phyloP scores from a whole-genome alignment of 768 basidiomycete species.

The Pulveroboletus sp. region DNA sequence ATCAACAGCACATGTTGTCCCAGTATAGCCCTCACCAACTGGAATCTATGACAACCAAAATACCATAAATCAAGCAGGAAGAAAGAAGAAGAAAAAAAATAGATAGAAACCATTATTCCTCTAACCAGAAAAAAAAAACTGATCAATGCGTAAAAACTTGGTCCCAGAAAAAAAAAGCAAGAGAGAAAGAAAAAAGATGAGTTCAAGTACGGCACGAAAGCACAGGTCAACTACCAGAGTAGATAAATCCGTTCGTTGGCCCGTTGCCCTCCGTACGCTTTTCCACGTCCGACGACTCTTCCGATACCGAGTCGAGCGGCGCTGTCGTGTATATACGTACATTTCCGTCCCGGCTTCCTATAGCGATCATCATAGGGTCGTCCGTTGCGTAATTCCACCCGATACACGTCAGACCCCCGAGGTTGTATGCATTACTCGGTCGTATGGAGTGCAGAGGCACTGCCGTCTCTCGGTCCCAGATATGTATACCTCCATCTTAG shows the following conservation, averaged over 20 bases:
- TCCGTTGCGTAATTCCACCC: conserved; percentile 71
- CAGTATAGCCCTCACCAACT: too few relatives aligned
- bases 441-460: conserved; percentile 65
- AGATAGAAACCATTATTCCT: too few relatives aligned
- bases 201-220: too few relatives aligned
- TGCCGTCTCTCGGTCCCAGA: conserved; percentile 82
- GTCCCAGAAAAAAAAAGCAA: too few relatives aligned
- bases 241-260: conserved; percentile 21
- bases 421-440: conserved; percentile 38
- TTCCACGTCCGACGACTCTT: conserved; percentile 21
- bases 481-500: conserved; percentile 73
- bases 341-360: conserved; percentile 71
- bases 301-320: conserved; percentile 11
- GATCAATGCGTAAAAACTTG: too few relatives aligned
- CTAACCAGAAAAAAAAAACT: too few relatives aligned
- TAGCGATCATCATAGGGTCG: conserved; percentile 52
- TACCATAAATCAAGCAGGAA: too few relatives aligned
- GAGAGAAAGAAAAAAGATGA: too few relatives aligned
- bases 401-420: conserved; percentile 69
- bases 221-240: conserved; percentile 20
- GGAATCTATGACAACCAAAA: too few relatives aligned
- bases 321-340: conserved; percentile 68
- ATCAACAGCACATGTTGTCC: too few relatives aligned
- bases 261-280: conserved; percentile 21
- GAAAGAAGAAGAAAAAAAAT: too few relatives aligned